Evolutionary conservation across 2,329 filamentous ascomycete genomes (phyloP).

Genomic region (Fusarium denticulatum): DNA sequence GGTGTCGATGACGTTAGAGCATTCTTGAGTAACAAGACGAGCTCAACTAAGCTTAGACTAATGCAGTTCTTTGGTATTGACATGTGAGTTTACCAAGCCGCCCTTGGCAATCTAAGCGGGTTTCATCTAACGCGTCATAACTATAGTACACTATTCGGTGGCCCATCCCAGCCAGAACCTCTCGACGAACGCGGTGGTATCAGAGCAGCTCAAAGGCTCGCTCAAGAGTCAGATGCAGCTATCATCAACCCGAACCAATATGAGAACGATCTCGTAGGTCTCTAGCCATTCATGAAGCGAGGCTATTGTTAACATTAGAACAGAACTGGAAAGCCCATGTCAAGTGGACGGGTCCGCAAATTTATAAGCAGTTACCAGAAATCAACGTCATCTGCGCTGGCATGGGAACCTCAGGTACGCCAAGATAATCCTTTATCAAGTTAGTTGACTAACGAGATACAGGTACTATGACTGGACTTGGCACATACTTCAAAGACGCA

Average conservation of each 20-base stretch:
- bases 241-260: constrained; percentile 68
- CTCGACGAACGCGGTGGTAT: constrained; percentile 64
- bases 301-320: not conserved
- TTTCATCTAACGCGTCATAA: not conserved
- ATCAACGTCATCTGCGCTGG: constrained; percentile 66
- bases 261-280: constrained; percentile 56
- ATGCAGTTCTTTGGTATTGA: constrained; percentile 69
- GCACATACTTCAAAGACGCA: constrained; percentile 59
- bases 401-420: constrained; percentile 65
- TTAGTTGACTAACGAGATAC: not conserved
- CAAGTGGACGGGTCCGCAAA: constrained; percentile 69
- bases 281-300: not conserved
- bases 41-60: constrained; percentile 60
- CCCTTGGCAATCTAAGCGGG: no score
- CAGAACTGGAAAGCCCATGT: constrained; percentile 65
- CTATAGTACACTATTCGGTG: constrained; percentile 61
- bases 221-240: constrained; percentile 52
- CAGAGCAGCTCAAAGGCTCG: constrained; percentile 55
- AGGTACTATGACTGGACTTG: constrained; percentile 60
- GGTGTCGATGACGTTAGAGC: constrained; percentile 62
- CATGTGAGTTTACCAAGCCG: constrained; percentile 48
- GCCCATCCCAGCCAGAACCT: constrained; percentile 67
- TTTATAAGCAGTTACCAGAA: constrained; percentile 64
- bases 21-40: constrained; percentile 69
- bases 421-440: constrained; percentile 34